These are phyloP conservation scores for Pisolithus thermaeus DNA, from an alignment of 1,284 basidiomycete species.

Conservation along the genomic window DNA sequence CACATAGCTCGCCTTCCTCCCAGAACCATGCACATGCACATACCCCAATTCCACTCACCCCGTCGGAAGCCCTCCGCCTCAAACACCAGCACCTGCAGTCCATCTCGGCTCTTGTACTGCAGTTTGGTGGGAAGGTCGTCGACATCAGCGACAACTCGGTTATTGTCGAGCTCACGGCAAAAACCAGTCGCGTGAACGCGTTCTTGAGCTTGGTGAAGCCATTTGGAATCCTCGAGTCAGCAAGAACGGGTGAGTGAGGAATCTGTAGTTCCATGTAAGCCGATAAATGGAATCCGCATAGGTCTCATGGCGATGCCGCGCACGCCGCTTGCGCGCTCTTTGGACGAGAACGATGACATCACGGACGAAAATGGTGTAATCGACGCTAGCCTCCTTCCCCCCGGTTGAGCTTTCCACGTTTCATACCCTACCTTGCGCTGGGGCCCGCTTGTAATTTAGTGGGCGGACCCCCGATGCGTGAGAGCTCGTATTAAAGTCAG, in stretches of 20 bases:
- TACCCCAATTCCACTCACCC: constrained; percentile 49
- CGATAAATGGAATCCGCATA: constrained; percentile 26
- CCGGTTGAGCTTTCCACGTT: constrained; percentile 53
- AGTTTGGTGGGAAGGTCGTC: constrained; percentile 92
- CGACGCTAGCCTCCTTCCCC: constrained; percentile 85
- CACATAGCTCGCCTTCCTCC: constrained; percentile 13
- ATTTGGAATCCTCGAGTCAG: constrained; percentile 93
- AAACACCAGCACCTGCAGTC: constrained; percentile 90
- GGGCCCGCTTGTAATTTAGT: not conserved
- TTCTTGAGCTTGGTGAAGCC: constrained; percentile 91
- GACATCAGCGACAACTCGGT: constrained; percentile 93
- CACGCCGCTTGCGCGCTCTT: constrained; percentile 71
- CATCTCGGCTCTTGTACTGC: constrained; percentile 77
- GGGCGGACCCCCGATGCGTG: too few species aligned
- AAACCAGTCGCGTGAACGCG: constrained; percentile 87
- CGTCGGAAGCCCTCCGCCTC: constrained; percentile 79
- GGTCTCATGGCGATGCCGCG: constrained; percentile 96
- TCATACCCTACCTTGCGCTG: not conserved
- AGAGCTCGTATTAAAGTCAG: too few species aligned
- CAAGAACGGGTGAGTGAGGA: constrained; percentile 70
- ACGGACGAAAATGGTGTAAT: constrained; percentile 50
- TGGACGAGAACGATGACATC: constrained; percentile 55
- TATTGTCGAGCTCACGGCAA: constrained; percentile 93
- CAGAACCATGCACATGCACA: constrained; percentile 11
- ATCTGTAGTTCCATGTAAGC: not conserved